Evolutionary conservation across 225 moss, liverwort and hornwort genomes (phyloP), one percentile per base, ranked within the genome.

Genomic region (Bryum argenteum): DNA sequence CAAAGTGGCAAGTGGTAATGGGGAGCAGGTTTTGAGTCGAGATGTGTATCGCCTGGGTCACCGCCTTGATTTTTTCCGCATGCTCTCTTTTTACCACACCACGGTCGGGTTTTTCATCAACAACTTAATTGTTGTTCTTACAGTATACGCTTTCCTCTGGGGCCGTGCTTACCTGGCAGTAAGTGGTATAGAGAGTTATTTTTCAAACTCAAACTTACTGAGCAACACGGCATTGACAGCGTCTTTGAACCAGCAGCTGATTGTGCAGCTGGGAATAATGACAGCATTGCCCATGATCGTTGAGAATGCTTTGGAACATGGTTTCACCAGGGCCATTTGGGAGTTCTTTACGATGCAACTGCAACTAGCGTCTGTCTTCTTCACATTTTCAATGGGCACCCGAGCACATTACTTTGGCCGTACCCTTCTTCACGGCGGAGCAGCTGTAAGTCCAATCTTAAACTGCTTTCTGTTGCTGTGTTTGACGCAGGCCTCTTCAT

Each of bases 201-300:
- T 95, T 18, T 50, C 71, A 28, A 63, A n/a, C 56, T 73, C 80
- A 6, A 71, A 71, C n/a, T 19, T 77, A 28, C 47, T 81, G 19
- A 79, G 75, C 57, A 95, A 92, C 60, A 78, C 79, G 40, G 90
- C 95, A 22, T 80, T 95, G 50, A 66, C 90, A 45, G 90, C 92
- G 41, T 76, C 90, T 56, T 73, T 95, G 72, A 95, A 95, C 69
- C 95, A 95, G 73, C 95, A 95, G 82, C 85, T 95, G 51, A 79
- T 95, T 40, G 95, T 95, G 18, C 95, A 95, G 70, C 75, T 95
- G 77, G 95, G 95, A 56, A 63, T 92, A 13, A 57, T 95, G 73
- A 89, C 90, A n/a, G 95, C 95, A 41, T 77, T 95, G 73, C 95
- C 95, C 53, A 95, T 95, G 95, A 85, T 95, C 70, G 89, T 92